Percentiles rank a stretch among this genome's conserved stretches.
phyloP scores from a whole-genome alignment of 2,329 filamentous ascomycete species.

The Fusarium mangiferae region DNA sequence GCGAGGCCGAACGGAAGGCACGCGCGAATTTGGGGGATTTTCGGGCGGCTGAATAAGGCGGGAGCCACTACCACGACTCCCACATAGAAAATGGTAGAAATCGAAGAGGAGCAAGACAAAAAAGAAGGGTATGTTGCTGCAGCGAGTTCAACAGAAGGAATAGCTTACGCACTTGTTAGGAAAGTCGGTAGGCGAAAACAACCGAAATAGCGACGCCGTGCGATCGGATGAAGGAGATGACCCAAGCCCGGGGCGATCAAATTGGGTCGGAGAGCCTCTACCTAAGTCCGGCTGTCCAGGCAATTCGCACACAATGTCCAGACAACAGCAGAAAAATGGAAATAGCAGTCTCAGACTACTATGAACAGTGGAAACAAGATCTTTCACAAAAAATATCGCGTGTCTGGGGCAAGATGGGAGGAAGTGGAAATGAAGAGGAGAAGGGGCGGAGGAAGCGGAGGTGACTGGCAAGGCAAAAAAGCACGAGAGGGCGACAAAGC shows the following conservation, averaged over 20 bases:
- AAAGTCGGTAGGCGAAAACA: conserved; percentile 24
- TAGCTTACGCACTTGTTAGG: conserved; percentile 15
- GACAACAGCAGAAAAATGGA: conserved; percentile 1
- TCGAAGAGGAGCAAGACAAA: not conserved
- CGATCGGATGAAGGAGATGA: conserved; percentile 26
- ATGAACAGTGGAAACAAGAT: not conserved
- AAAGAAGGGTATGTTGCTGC: not conserved
- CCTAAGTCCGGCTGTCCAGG: conserved; percentile 19
- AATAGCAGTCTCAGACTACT: not conserved
- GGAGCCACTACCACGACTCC: conserved; percentile 10
- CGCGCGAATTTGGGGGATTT: conserved; percentile 31
- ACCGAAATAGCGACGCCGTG: conserved; percentile 31
- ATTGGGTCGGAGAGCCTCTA: conserved; percentile 20
- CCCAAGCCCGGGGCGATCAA: conserved; percentile 22
- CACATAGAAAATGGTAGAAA: not conserved
- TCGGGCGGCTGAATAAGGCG: conserved; percentile 28
- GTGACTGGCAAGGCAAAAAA: conserved; percentile 30
- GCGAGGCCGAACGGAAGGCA: conserved; percentile 38
- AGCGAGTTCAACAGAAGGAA: not conserved
- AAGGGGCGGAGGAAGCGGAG: conserved; percentile 24
- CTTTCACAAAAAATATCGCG: not conserved
- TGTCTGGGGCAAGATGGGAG: conserved; percentile 14
- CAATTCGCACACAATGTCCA: conserved; percentile 14
- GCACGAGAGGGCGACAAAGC: conserved; percentile 23
- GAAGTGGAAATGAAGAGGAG: conserved; percentile 19